Base-by-base conservation (phyloP, 139 green algal genomes). In the Coccomyxa sp. region DNA sequence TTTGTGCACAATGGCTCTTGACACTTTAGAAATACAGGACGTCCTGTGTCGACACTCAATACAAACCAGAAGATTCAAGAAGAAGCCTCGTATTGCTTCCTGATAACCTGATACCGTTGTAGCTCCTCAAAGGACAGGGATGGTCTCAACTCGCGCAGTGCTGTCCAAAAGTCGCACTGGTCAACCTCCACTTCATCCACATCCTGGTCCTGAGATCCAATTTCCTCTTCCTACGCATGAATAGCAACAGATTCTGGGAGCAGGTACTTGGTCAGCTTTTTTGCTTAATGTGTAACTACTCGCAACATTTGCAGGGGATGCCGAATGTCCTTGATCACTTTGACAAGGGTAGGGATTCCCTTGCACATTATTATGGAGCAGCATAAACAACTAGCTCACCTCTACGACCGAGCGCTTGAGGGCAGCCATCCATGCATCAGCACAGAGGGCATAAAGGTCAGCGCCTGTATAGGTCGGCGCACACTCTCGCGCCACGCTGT, bases 401-500 rank as follows among this genome's bases (percentile, higher is more conserved):
- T 38, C 13, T 21, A 81, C 76, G 4, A 94, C 89, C 28, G 78
- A 77, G 7, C 91, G 87, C 79, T 92, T 92, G 38, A 96, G 83
- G 11, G 90, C 92, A 13, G 71, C 27, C 90, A 96, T 96, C 96
- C 96, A 99, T 0, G 96, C 95, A 81, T 98, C 96, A 57, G 94
- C 91, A 82, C 89, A 95, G 32, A 99, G 90, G 0, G 93, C 96
- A 86, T 99, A 99, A 86, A 99, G 77, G 88, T 99, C 96, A 0
- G 96, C 96, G 7, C 96, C 96, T 0, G 90, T 98, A 79, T 96
- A 91, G 30, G 86, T 91, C 13, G 79, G 27, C 0, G 91, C 88
- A 76, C 91, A 95, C 31, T 80, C 76, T 27, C 45, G 63, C 0
- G 93, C 93, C 18, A 98, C 77, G 0, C 30, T 75, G 1, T 21